These are phyloP conservation scores for Coniferiporia sulphurascens DNA, from an alignment of 1,284 basidiomycete genomes.

Conservation along the genomic window DNA sequence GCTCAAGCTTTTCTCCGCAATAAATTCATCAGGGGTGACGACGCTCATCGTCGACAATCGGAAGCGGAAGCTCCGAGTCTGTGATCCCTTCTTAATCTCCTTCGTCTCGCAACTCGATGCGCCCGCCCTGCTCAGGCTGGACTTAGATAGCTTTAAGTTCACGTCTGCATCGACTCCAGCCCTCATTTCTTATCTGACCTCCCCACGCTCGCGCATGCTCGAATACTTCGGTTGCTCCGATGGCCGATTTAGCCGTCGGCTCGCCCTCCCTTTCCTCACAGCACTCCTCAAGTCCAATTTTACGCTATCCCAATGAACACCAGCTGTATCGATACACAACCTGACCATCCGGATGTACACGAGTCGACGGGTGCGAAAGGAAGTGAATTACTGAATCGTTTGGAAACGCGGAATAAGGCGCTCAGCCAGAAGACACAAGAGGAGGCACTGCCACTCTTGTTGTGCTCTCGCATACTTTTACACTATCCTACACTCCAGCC, in stretches of 20 bases:
- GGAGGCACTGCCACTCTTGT: conserved; percentile 49
- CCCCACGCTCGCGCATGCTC: conserved; percentile 43
- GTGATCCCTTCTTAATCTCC: conserved; percentile 44
- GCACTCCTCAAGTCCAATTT: conserved; percentile 47
- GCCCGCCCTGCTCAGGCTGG: conserved; percentile 46
- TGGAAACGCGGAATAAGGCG: conserved; percentile 45
- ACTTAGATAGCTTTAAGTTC: conserved; percentile 49
- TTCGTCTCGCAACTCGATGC: conserved; percentile 47
- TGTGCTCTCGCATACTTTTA: conserved; percentile 46
- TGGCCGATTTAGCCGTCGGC: conserved; percentile 46
- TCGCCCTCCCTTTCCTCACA: conserved; percentile 40
- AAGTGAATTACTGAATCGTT: conserved; percentile 34
- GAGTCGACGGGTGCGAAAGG: no score
- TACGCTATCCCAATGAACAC: conserved; percentile 47
- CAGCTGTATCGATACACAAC: no score
- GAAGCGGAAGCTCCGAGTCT: conserved; percentile 38
- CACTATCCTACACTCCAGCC: conserved; percentile 24
- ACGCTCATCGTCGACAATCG: conserved; percentile 38
- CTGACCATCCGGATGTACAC: no score
- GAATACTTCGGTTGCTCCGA: conserved; percentile 50
- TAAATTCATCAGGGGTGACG: conserved; percentile 46
- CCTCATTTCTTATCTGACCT: conserved; percentile 48
- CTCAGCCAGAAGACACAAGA: conserved; percentile 41
- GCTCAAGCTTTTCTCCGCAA: conserved; percentile 36
- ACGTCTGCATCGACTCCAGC: conserved; percentile 38